Base-by-base conservation (phyloP, 345 rosid genomes). In the Hevea brasiliensis region DNA sequence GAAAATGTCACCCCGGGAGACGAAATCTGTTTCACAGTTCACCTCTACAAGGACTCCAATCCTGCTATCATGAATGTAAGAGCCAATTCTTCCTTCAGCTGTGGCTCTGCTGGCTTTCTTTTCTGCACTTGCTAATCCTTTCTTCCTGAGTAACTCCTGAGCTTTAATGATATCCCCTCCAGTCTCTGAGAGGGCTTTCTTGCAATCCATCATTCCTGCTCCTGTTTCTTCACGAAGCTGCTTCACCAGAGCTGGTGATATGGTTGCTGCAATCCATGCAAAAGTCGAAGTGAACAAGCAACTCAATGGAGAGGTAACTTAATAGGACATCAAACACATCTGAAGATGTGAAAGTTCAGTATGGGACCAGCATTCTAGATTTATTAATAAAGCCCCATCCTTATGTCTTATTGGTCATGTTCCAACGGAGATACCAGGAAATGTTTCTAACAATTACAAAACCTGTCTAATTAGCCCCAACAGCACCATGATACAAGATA, bases 131-230 rank as follows among this genome's bases (percentile, higher is more conserved):
- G 98, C 96, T 62, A 90, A 77, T 56, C 99, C 99, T 82, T 95
- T 92, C 89, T 90, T 95, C 71, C 97, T 85, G 29, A 95, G 97
- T 69, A 86, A 92, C 73, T 92, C 99, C 74, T 85, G 97, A 76
- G 99, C 98, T 87, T 92, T 94, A 68, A 82, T 82, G 53, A 90
- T 83, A 76, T 90, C 92, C 1, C 97, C 98, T 68, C 84, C 97
- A 20, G 89, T 86, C 85, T 90, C 98, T 6, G 81, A 70, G 3
- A 94, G 93, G 35, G 94, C 98, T 48, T 85, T 92, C 84, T 92
- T 94, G 92, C 98, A 94, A 81, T 92, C 96, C 98, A 94, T 94
- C 98, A 94, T 94, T 80, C 98, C 98, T 24, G 98, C 98, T 29
- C 98, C 98, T 20, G 98, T 85, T 84, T 92, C 98, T 76, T 94